Base-by-base conservation (phyloP, 305 asterid species). In the Fraxinus latifolia region DNA sequence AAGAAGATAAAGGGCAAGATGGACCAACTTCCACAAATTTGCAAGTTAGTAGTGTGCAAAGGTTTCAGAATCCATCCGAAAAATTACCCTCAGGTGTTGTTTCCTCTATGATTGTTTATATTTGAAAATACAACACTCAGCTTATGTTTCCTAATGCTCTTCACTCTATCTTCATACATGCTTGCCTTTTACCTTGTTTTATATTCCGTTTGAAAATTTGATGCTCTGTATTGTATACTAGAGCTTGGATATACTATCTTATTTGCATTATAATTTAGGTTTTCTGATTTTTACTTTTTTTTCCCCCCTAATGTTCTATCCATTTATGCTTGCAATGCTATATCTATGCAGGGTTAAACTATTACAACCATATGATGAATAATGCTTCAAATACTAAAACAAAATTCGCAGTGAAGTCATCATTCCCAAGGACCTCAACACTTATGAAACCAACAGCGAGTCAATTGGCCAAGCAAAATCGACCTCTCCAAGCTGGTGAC, bases 401-500 rank as follows among this genome's bases (percentile, higher is more conserved):
- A 32, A 90, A 87, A 88, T 83, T 39, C 60, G 44, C 89, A 5
- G 82, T 58, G 83, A 94, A 93, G 87, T 88, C 92, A 71, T 80
- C 86, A 71, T 85, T 79, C 77, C 89, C 95, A 39, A 94, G 96
- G 92, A 85, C 87, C 75, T 94, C 99, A 78, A 96, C 98, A 74
- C 93, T 94, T 58, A 92, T 96, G 99, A 94, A 93, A 87, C 99
- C 99, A 80, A 96, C 99, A 23, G 97, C 85, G 53, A 94, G 99
- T 87, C 95, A 92, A 85, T 88, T 96, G 86, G 99, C 99, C 83
- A 96, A 91, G 91, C 97, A 93, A 88, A 91, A 87, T 83, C 88
- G 84, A 80, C 86, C 92, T 84, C 87, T 77, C 82, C 94, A 84
- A 84, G 82, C 87, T 60, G 87, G 84, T 87, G 74, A 82, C 76